Base-by-base conservation (phyloP, 331 rosid genomes). In the Prunus yedoensis region DNA sequence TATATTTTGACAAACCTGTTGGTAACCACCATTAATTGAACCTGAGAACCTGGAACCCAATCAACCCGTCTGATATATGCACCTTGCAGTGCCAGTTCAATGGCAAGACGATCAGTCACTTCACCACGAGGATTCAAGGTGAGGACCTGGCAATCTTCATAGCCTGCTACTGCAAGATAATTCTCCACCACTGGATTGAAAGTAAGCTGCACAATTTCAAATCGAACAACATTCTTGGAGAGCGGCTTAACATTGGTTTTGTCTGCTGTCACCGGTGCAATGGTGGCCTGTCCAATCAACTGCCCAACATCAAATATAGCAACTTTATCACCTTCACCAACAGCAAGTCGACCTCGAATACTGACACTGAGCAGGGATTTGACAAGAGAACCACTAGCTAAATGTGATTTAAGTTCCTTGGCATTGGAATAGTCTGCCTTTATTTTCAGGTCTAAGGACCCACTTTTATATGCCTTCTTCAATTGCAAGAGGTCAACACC, bases 241-340 rank as follows among this genome's bases (percentile, higher is more conserved):
- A 92, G 98, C 63, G 96, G 97, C 85, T 95, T 95, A 51, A 95
- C 89, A 88, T 91, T 95, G 80, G 91, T 89, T 89, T 95, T 95
- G 94, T 95, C 99, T 28, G 91, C 90, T 8, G 96, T 95, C 87
- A 91, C 96, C 68, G 98, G 97, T 62, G 99, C 85, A 83, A n/a
- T n/a, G n/a, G n/a, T n/a, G n/a, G n/a, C n/a, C n/a, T n/a, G n/a
- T n/a, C n/a, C n/a, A n/a, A n/a, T n/a, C n/a, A n/a, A n/a, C n/a
- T n/a, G n/a, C n/a, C n/a, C n/a, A n/a, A 89, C 94, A 85, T 95
- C 99, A 91, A 92, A 92, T 79, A 95, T 85, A 54, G 96, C 89
- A 85, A 92, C 99, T 86, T 95, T 95, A 79, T 95, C 99, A 72
- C 99, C 99, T 92, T 92, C 98, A 70, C 99, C 99, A 82, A 87